Evolutionary conservation across 257 asterid species (phyloP).

Genomic region (Salvia splendens): DNA sequence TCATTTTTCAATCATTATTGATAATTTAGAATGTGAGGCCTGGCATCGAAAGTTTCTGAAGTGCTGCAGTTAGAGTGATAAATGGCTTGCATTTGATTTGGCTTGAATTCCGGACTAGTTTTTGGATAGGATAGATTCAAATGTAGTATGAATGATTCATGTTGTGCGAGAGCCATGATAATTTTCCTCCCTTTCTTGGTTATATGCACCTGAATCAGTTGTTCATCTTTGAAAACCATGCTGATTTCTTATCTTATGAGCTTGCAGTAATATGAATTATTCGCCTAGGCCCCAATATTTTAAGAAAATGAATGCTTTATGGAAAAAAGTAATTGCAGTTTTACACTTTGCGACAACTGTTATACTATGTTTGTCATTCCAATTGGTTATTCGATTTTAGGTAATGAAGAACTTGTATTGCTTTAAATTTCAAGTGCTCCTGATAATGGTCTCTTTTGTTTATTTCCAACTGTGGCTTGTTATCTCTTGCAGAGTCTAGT

Average conservation of each 20-base stretch:
- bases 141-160: neutral
- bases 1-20: neutral
- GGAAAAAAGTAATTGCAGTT: no score
- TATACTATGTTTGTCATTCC: no score
- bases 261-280: neutral
- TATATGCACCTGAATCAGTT: neutral
- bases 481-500: neutral
- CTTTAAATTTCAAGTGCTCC: constrained; percentile 9
- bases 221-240: constrained; percentile 1
- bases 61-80: neutral
- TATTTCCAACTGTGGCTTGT: neutral
- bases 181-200: neutral
- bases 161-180: neutral
- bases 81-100: neutral
- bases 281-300: neutral
- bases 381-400: no score
- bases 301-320: neutral
- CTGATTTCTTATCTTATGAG: neutral
- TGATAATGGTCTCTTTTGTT: neutral
- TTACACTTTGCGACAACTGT: no score
- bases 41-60: neutral
- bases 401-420: neutral
- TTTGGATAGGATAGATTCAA: constrained; percentile 7
- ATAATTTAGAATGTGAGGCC: neutral
- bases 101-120: neutral